A percentile compares a stretch with the other conserved stretches of the same genome.
These are phyloP conservation scores for Ascochyta pisi DNA, from an alignment of 2,329 filamentous ascomycete species.

Conservation along the genomic window DNA sequence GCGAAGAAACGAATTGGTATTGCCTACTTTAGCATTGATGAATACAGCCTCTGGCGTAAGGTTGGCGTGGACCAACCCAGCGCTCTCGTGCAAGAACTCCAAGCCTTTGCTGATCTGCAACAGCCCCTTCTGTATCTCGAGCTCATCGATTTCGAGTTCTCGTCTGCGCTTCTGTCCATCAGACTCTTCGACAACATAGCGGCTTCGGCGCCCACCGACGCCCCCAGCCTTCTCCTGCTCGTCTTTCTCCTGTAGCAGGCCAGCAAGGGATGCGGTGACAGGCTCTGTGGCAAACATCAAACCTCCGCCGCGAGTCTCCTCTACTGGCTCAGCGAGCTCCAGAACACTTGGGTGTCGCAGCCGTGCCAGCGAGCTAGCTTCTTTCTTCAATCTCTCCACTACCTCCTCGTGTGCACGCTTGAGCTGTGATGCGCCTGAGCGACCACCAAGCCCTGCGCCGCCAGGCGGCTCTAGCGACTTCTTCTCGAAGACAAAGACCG, in stretches of 20 bases:
- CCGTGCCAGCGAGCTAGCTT: conserved; percentile 86
- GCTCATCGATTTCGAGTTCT: conserved; percentile 92
- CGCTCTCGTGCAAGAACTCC: conserved; percentile 95
- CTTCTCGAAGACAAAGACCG: conserved; percentile 92
- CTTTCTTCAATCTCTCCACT: conserved; percentile 86
- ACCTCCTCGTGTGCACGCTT: conserved; percentile 89
- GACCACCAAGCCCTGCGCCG: conserved; percentile 62
- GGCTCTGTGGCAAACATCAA: conserved; percentile 95
- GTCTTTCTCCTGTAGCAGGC: conserved; percentile 85
- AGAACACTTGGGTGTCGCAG: conserved; percentile 90
- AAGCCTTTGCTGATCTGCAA: conserved; percentile 92
- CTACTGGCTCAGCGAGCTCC: conserved; percentile 91
- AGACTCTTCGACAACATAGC: conserved; percentile 80
- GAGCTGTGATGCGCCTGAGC: conserved; percentile 69
- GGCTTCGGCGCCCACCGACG: conserved; percentile 73
- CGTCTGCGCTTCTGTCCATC: conserved; percentile 73
- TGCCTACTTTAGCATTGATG: conserved; percentile 83
- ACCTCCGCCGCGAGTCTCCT: conserved; percentile 89
- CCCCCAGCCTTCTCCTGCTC: conserved; percentile 77
- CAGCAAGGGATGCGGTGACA: conserved; percentile 86
- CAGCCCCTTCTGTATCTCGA: conserved; percentile 96
- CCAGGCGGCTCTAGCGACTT: conserved; percentile 79
- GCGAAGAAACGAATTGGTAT: conserved; percentile 19
- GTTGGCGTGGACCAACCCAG: conserved; percentile 91
- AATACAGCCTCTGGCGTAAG: conserved; percentile 92